These are phyloP conservation scores for Arthrocladium fulminans DNA, from an alignment of 2,329 filamentous ascomycete species.

Conservation along the genomic window DNA sequence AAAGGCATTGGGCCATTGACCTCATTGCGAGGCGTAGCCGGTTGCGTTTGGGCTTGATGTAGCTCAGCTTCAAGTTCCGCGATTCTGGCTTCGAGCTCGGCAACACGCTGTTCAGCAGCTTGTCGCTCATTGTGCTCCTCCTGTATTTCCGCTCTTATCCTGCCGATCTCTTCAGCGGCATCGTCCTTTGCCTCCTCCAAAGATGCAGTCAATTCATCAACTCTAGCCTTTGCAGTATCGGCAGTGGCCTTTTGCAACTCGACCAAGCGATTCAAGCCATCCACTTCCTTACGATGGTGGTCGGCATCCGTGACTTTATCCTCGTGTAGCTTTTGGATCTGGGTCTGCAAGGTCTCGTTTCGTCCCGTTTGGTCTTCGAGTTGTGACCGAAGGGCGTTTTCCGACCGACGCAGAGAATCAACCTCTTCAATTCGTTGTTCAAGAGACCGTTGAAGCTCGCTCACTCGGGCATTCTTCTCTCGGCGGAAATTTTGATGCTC, in stretches of 20 bases:
- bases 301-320: slow-evolving; percentile 73
- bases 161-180: slow-evolving; percentile 51
- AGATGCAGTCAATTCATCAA: slow-evolving; percentile 49
- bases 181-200: slow-evolving; percentile 53
- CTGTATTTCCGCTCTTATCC: slow-evolving; percentile 45
- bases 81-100: slow-evolving; percentile 56
- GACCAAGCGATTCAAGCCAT: slow-evolving; percentile 69
- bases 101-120: slow-evolving; percentile 52
- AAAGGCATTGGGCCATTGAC: slow-evolving; percentile 41
- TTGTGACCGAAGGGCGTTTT: slow-evolving; percentile 69
- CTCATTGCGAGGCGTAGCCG: slow-evolving; percentile 46
- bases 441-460: slow-evolving; percentile 77
- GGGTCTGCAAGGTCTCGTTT: slow-evolving; percentile 71
- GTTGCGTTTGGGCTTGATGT: slow-evolving; percentile 35
- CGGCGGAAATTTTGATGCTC: slow-evolving; percentile 87
- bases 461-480: slow-evolving; percentile 83
- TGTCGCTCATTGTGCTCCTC: slow-evolving; percentile 52
- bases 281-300: slow-evolving; percentile 76
- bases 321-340: slow-evolving; percentile 78
- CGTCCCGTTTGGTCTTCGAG: slow-evolving; percentile 78
- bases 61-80: slow-evolving; percentile 52
- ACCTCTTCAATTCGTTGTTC: slow-evolving; percentile 73
- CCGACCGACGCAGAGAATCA: slow-evolving; percentile 68
- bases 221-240: slow-evolving; percentile 50
- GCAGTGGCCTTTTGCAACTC: slow-evolving; percentile 57